phyloP scores from a whole-genome alignment of 2,329 filamentous ascomycete species.

The Arthrobotrys sinensis region DNA sequence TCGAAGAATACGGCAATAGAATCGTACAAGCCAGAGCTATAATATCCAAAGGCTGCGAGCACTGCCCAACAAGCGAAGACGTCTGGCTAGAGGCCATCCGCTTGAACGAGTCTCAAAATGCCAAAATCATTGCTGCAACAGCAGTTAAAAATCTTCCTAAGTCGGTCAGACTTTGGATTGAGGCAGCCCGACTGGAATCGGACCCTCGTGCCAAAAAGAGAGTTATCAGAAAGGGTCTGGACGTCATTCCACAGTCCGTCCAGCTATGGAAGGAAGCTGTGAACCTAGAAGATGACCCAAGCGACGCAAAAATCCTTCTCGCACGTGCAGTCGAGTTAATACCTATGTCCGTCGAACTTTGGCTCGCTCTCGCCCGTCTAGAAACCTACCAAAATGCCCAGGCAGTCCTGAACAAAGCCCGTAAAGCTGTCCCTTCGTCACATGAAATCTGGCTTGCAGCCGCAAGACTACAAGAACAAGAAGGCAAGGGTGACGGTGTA shows the following conservation, averaged over 20 bases:
- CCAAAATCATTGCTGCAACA: slow-evolving; percentile 93
- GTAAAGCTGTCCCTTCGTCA: slow-evolving; percentile 92
- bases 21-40: slow-evolving; percentile 89
- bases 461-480: slow-evolving; percentile 88
- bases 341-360: slow-evolving; percentile 91
- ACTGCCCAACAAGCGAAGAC: slow-evolving; percentile 94
- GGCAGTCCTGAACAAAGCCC: slow-evolving; percentile 93
- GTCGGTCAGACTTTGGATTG: slow-evolving; percentile 92
- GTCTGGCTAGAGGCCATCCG: slow-evolving; percentile 97
- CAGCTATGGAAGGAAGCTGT: slow-evolving; percentile 98
- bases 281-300: slow-evolving; percentile 91
- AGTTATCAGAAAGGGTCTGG: slow-evolving; percentile 89
- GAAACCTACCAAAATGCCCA: slow-evolving; percentile 93
- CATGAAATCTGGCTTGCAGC: slow-evolving; percentile 98
- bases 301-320: slow-evolving; percentile 87
- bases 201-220: slow-evolving; percentile 89
- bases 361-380: slow-evolving; percentile 91
- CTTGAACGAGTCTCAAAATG: slow-evolving; percentile 90
- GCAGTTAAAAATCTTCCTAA: slow-evolving; percentile 92
- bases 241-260: slow-evolving; percentile 94
- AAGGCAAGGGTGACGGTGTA: slow-evolving; percentile 83
- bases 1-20: slow-evolving; percentile 94
- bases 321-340: slow-evolving; percentile 97
- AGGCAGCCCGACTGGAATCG: slow-evolving; percentile 92
- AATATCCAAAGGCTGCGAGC: slow-evolving; percentile 88